Evolutionary conservation across 2,329 filamentous ascomycete species (phyloP), one percentile per base, ranked within the genome.

Genomic region (Hypomyces perniciosus): DNA sequence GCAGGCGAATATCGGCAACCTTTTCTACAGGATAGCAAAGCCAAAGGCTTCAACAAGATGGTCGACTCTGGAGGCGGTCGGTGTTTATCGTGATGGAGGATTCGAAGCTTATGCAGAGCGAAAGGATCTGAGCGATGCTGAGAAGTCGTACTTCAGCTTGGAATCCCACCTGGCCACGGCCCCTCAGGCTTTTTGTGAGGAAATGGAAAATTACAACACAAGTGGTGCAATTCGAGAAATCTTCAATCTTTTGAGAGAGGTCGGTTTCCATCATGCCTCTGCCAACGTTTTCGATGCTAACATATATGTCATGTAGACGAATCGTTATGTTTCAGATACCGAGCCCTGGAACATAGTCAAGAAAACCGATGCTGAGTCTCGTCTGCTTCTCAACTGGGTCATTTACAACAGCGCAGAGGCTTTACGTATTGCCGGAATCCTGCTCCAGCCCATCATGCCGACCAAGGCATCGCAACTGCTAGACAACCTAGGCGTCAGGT

Each of bases 361-460:
- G 38, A 58, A 65, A 2, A 57, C 62, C 2, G 63, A 67, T 5
- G 56, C 61, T 0, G 61, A 65, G 2, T 68, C 68, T 33, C 68
- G 65, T 1, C 62, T 49, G 41, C 67, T 76, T 2, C 69, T 84
- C 12, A 72, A 84, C 56, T 73, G 76, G 58, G 77, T 79, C 35
- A 75, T 99, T 29, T 96, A 81, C 65, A 76, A 86, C 40, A 75
- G 77, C 40, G 80, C 84, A 7, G 93, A 99, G 69, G 80, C 86
- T 4, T 66, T 96, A 43, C 85, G 93, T 35, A 81, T 96, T 27
- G 74, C 77, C 1, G 89, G 85, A 10, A 96, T 99, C 59, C 73
- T 97, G 43, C 72, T 99, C 41, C 91, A 96, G 67, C 90, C 93
- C 1, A 88, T 91, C 62, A 95, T 99, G 79, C 93, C 93, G 0